Conservation (phyloP, 1,284 basidiomycete genomes). For the Lignosus rhinocerotis region DNA sequence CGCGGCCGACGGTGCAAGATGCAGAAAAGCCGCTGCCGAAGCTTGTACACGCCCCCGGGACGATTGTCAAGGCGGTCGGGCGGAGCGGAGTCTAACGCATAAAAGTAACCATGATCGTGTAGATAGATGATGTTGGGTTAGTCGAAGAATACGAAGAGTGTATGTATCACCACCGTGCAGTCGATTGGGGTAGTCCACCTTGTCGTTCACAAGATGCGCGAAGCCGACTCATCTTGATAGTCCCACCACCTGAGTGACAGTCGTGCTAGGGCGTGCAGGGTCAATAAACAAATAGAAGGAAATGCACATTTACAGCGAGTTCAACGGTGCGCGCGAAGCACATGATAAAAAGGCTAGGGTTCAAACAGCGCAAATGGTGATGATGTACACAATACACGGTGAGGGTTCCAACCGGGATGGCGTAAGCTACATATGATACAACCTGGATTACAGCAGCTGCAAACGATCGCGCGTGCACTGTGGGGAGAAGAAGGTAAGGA, state of each 20-base stretch:
- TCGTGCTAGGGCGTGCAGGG: too few species aligned
- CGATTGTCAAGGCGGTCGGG: slow-evolving; percentile 45
- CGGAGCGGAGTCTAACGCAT: slow-evolving; percentile 40
- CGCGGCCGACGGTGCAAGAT: slow-evolving; percentile 47
- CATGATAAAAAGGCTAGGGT: too few species aligned
- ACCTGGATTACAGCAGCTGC: background rate
- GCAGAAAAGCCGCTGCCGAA: slow-evolving; percentile 49
- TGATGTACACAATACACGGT: background rate
- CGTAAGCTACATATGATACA: slow-evolving; percentile 7
- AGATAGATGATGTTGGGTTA: too few species aligned
- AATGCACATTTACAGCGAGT: too few species aligned
- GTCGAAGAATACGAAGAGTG: background rate
- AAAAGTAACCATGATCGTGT: too few species aligned
- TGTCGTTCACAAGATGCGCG: too few species aligned
- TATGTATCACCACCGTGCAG: background rate
- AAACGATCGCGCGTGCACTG: background rate
- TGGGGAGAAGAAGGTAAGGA: background rate
- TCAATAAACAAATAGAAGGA: too few species aligned
- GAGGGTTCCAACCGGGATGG: background rate
- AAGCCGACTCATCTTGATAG: too few species aligned
- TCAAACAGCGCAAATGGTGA: too few species aligned
- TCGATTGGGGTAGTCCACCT: too few species aligned
- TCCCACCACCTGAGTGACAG: too few species aligned
- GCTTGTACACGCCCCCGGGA: slow-evolving; percentile 28
- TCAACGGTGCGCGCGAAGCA: too few species aligned